phyloP scores from a whole-genome alignment of 805 yeast genomes.

The Wickerhamomyces alni region DNA sequence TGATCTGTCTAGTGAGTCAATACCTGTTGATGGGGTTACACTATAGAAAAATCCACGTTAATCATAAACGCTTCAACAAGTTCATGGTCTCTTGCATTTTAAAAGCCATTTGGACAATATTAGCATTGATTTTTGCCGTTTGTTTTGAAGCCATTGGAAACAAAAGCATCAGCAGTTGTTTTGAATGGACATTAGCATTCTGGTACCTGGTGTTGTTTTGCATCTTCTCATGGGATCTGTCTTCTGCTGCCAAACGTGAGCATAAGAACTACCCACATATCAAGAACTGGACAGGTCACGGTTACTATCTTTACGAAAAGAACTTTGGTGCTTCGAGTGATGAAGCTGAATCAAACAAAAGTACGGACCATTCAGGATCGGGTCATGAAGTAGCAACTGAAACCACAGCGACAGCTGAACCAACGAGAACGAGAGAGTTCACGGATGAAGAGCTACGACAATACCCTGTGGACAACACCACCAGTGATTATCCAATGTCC shows the following conservation, averaged over 20 bases:
- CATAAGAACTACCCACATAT: slow-evolving; percentile 20
- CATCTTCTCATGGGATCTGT: slow-evolving; percentile 62
- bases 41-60: slow-evolving; percentile 31
- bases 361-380: slow-evolving; percentile 2
- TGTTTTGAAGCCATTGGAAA: slow-evolving; percentile 49
- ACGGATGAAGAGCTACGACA: slow-evolving; percentile 18
- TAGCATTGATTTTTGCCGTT: slow-evolving; percentile 64
- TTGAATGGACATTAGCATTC: slow-evolving; percentile 87
- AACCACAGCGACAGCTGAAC: no score
- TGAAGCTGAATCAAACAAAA: slow-evolving; percentile 1
- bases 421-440: slow-evolving; percentile 11
- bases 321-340: slow-evolving; percentile 11
- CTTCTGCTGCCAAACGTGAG: slow-evolving; percentile 46
- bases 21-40: slow-evolving; percentile 41
- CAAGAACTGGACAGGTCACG: slow-evolving; percentile 18
- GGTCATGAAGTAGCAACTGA: background rate
- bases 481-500: slow-evolving; percentile 14
- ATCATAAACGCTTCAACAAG: slow-evolving; percentile 31
- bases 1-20: slow-evolving; percentile 38
- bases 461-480: slow-evolving; percentile 13
- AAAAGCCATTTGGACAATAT: slow-evolving; percentile 59
- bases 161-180: slow-evolving; percentile 28
- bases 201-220: slow-evolving; percentile 71
- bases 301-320: slow-evolving; percentile 19
- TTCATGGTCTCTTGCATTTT: slow-evolving; percentile 42